phyloP scores from a whole-genome alignment of 1,284 basidiomycete species.

The Kalmanozyma brasiliensis region DNA sequence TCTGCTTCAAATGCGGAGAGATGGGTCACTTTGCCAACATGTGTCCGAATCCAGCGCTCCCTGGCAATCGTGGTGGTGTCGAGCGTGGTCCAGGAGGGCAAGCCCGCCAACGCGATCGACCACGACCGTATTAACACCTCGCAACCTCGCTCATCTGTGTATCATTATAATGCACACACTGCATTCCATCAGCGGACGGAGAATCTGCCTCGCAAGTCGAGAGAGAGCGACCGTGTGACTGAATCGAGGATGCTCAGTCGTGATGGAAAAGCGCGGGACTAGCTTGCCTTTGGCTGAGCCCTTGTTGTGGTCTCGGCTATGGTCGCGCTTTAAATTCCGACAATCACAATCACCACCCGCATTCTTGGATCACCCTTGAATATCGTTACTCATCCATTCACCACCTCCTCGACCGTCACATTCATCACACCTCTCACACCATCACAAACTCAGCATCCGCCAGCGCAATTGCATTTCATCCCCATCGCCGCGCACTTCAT shows the following conservation, averaged over 20 bases:
- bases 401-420: no score
- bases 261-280: no score
- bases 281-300: no score
- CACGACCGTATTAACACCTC: slow-evolving; percentile 29
- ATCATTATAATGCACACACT: no score
- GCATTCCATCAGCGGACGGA: no score
- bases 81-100: slow-evolving; percentile 47
- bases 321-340: background rate
- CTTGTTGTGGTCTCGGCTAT: no score
- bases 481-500: background rate
- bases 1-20: slow-evolving; percentile 66
- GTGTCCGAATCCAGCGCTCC: slow-evolving; percentile 58
- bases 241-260: no score
- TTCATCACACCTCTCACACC: no score
- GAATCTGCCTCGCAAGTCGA: no score
- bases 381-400: background rate
- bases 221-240: no score
- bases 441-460: no score
- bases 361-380: background rate
- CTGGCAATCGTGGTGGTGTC: slow-evolving; percentile 59
- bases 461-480: slow-evolving; percentile 2
- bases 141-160: background rate
- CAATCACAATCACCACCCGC: background rate
- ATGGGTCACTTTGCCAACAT: slow-evolving; percentile 65
- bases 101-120: slow-evolving; percentile 25